Conservation (phyloP, 2,329 filamentous ascomycete species). For the Colletotrichum godetiae region DNA sequence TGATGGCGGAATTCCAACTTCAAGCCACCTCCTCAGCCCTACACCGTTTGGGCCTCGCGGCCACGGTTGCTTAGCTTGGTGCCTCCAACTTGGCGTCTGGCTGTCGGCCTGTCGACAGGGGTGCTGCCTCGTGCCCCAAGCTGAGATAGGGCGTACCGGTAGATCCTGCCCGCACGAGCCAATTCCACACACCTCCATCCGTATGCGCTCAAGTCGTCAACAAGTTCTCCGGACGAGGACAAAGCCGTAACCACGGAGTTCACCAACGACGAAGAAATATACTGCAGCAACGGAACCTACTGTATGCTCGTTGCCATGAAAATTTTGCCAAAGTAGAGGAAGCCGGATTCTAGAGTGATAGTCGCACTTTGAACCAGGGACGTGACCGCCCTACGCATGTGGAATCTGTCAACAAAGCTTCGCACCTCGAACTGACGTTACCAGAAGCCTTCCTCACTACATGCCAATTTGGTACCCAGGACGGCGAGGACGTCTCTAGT, state of each 20-base stretch:
- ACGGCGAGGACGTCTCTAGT: not conserved
- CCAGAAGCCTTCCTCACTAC: not conserved
- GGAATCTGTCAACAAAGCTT: not conserved
- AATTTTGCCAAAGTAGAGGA: not conserved
- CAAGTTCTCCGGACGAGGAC: not conserved
- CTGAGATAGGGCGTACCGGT: slow-evolving; percentile 18
- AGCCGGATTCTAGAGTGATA: not conserved
- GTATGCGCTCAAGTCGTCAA: not conserved
- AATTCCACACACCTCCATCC: not conserved
- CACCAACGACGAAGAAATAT: not conserved
- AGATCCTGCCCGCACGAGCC: slow-evolving; percentile 23
- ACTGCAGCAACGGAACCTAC: not conserved
- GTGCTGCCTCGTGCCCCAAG: not conserved
- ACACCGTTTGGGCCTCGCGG: slow-evolving; percentile 29
- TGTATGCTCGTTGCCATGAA: not conserved
- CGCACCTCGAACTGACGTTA: not conserved
- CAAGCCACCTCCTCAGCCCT: slow-evolving; percentile 29
- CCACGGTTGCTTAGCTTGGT: slow-evolving; percentile 5
- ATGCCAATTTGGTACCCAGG: not conserved
- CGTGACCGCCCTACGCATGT: not conserved
- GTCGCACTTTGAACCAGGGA: not conserved
- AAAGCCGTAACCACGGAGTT: not conserved
- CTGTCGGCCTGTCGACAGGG: not conserved
- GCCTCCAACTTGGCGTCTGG: slow-evolving; percentile 27
- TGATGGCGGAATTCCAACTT: slow-evolving; percentile 4